Evolutionary conservation across 306 rosid species (phyloP).

Genomic region (Castanea sativa): DNA sequence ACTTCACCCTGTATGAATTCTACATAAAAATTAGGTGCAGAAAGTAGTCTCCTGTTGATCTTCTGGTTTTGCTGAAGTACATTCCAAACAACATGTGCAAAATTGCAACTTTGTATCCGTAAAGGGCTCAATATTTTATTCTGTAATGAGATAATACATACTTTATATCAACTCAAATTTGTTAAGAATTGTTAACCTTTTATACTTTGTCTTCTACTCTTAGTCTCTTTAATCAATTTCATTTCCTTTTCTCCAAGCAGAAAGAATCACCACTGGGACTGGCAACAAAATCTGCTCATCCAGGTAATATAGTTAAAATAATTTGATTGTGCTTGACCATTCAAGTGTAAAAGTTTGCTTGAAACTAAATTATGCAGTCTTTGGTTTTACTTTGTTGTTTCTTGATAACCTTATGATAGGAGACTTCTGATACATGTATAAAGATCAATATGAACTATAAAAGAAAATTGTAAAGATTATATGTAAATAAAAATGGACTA

Average conservation of each 20-base stretch:
- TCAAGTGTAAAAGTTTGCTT: neutral
- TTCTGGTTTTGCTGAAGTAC: no score
- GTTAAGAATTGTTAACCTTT: neutral
- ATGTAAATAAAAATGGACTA: neutral
- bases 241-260: constrained; percentile 38
- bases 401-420: neutral
- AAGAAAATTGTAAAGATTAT: no score
- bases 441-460: neutral
- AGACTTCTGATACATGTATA: neutral
- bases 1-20: neutral
- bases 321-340: neutral
- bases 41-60: no score
- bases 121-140: no score
- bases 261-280: constrained; percentile 74
- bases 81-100: no score
- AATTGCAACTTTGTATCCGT: no score
- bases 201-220: neutral
- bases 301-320: constrained; percentile 44
- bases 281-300: constrained; percentile 84
- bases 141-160: neutral
- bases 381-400: neutral
- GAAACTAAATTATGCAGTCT: neutral
- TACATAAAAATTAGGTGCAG: neutral
- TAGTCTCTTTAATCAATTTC: neutral
- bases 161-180: neutral